A percentile compares a stretch with the other conserved stretches of the same genome.
These are phyloP conservation scores for Vanderwaltozyma tropicalis DNA, from an alignment of 805 yeast species.

Conservation along the genomic window DNA sequence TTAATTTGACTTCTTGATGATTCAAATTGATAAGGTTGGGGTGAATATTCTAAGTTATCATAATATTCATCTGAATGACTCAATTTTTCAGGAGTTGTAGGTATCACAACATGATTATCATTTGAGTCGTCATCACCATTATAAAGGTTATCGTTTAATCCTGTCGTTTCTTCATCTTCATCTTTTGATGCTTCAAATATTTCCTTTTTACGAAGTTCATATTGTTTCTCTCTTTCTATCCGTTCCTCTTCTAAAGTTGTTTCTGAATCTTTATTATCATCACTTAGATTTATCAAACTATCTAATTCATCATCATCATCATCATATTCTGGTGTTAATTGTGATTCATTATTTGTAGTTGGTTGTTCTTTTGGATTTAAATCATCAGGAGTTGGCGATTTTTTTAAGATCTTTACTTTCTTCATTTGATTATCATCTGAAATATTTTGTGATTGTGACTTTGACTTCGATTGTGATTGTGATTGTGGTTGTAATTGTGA, in stretches of 20 bases:
- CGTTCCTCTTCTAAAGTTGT: slow-evolving; percentile 27
- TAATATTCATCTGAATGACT: background rate
- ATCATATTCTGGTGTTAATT: background rate
- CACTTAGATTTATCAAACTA: too few species aligned
- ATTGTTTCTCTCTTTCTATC: slow-evolving; percentile 34
- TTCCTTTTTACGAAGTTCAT: slow-evolving; percentile 32
- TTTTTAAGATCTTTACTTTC: background rate
- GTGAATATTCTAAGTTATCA: slow-evolving; percentile 10
- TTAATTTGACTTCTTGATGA: slow-evolving; percentile 14
- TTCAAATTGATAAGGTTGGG: slow-evolving; percentile 19
- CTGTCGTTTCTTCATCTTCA: slow-evolving; percentile 16
- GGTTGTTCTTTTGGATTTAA: too few species aligned
- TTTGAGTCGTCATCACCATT: slow-evolving; percentile 20
- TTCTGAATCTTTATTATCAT: background rate
- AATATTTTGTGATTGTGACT: background rate
- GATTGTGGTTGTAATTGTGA: background rate
- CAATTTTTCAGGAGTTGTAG: slow-evolving; percentile 4
- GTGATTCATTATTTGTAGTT: background rate
- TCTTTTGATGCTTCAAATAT: slow-evolving; percentile 27
- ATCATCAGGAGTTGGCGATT: background rate
- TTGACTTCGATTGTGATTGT: background rate
- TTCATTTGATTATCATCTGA: background rate
- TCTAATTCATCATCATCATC: background rate
- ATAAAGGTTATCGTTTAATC: slow-evolving; percentile 8
- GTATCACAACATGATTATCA: slow-evolving; percentile 11